Evolutionary conservation across 352 stramenopile genomes (phyloP), one percentile per base, ranked within the genome.

Genomic region (Phytophthora capsici): DNA sequence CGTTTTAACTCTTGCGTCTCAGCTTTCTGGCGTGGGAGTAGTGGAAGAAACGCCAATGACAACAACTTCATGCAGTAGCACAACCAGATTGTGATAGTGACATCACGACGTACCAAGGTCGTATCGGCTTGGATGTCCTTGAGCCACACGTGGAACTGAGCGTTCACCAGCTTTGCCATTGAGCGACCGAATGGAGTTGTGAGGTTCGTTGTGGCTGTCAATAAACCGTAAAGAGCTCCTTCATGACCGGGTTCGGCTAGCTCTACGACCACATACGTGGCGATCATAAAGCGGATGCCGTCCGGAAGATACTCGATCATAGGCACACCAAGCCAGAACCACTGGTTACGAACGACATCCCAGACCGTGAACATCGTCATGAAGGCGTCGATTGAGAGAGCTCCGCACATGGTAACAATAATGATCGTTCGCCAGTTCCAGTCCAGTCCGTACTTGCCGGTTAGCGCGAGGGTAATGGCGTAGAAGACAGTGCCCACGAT

Each of bases 321-420:
- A 2, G 76, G 76, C 17, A 88, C 74, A 17, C 77, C 71, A 3
- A 82, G 68, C 76, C 72, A 88, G 59, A 88, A 88, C 78, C 78
- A 88, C 26, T 83, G 76, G 47, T 74, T 82, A 14, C 78, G 76
- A 16, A 82, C 47, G 10, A 84, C 47, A 17, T 84, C 66, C 78
- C 78, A 86, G 8, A 69, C 66, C 0, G 66, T 77, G 10, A 86
- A 65, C 66, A 86, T 79, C 8, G 73, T 86, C 65, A 80, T 77
- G 46, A 82, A 65, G 3, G 37, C 71, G 37, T 88, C 79, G 36
- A 84, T 69, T 0, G 40, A 43, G 10, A 88, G 43, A 14, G 63
- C 77, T 19, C 61, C 58, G 20, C 75, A 69, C 46, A 84, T 71
- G 2, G 64, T 71, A 8, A 78, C 41, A 2, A 70, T 73, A 30